phyloP scores from a whole-genome alignment of 495 filamentous ascomycete genomes.

The Aspergillus egyptiacus region DNA sequence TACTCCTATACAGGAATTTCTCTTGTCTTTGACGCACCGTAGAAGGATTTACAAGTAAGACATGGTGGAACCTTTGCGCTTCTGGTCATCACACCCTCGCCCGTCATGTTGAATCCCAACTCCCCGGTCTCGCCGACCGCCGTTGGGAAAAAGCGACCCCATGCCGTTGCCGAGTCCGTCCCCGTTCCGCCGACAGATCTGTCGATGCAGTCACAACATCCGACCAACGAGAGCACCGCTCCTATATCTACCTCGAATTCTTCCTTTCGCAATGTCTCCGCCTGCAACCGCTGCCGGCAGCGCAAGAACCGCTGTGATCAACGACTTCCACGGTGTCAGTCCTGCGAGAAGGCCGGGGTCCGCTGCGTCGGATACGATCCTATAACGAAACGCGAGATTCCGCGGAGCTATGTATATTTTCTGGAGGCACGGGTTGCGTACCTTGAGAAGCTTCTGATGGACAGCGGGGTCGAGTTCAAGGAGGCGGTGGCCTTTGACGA shows the following conservation, averaged over 20 bases:
- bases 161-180: constrained; percentile 24
- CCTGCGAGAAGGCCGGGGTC: constrained; percentile 83
- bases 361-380: constrained; percentile 93
- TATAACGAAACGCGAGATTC: constrained; percentile 90
- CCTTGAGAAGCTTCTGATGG: constrained; percentile 69
- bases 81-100: constrained; percentile 19
- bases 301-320: constrained; percentile 96
- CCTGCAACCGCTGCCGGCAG: constrained; percentile 86
- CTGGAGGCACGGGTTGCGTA: constrained; percentile 80
- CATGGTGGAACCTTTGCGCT: constrained; percentile 33
- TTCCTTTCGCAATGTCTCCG: constrained; percentile 88
- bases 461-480: constrained; percentile 65
- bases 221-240: constrained; percentile 15
- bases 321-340: constrained; percentile 78
- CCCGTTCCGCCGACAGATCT: constrained; percentile 18
- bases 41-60: constrained; percentile 28
- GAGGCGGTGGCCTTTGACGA: constrained; percentile 74
- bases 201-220: constrained; percentile 10
- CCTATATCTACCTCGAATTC: constrained; percentile 27
- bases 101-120: constrained; percentile 36
- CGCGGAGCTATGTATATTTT: constrained; percentile 91
- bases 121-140: constrained; percentile 33
- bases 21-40: constrained; percentile 8
- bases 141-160: constrained; percentile 39
- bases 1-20: constrained; percentile 7